Base-by-base conservation (phyloP, 2,329 filamentous ascomycete species). In the Ambrosiella cleistominuta region DNA sequence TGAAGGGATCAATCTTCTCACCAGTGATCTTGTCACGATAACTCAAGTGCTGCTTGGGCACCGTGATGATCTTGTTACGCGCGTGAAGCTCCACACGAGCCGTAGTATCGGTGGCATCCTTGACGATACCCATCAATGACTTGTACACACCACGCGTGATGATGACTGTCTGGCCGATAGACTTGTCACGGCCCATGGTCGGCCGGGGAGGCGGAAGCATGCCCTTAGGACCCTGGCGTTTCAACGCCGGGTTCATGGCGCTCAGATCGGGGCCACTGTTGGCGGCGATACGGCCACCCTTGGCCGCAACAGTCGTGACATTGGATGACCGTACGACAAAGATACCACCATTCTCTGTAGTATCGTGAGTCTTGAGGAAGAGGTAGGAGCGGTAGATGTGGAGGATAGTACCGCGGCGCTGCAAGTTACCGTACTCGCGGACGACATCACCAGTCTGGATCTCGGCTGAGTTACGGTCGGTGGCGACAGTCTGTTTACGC, bases 381-480 rank as follows among this genome's bases (percentile, higher is more conserved):
- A 96, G 79, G 67, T 83, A 95, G n/a, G 88, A 88, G 55, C 93
- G 83, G 69, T 97, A 85, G 59, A 98, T 90, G 69, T 97, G 91
- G 59, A 95, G 80, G 63, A 98, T 95, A 64, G 87, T 87, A 64
- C 93, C 93, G 64, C 85, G 82, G 58, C 88, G 83, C 64, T 85
- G 81, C 71, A 95, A 89, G 39, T 91, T 93, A 17, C 85, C 84
- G 61, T 83, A 81, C 70, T 98, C 93, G 65, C 91, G 91, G 60
- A 98, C 88, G 1, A 88, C 90, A 68, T 98, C 93, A 59, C 95
- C 91, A 13, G 84, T 75, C 60, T 89, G 82, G 63, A 98, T 95
- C 68, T 98, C 93, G 13, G 90, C 89, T 11, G 93, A 91, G 65
- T 91, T 89, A 60, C 88, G 82, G 67, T 98, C 93, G 8, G 91